These are phyloP conservation scores for Cercophora samala DNA, from an alignment of 495 filamentous ascomycete species.

Conservation along the genomic window DNA sequence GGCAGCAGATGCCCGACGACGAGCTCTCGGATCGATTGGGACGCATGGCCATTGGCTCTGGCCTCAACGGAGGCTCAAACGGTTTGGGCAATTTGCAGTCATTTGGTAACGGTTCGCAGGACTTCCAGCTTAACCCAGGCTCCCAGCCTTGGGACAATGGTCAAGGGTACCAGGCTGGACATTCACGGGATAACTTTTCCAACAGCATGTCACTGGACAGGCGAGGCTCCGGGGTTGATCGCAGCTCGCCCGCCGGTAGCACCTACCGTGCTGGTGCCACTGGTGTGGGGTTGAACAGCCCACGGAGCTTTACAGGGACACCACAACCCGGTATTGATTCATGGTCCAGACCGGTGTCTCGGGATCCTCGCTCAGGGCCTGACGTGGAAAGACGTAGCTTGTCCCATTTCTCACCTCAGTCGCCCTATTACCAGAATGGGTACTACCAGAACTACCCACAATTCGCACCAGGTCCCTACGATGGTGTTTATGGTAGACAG, in stretches of 20 bases:
- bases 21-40: conserved; percentile 17
- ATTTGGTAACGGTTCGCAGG: conserved; percentile 19
- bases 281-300: conserved; percentile 46
- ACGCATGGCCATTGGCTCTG: conserved; percentile 11
- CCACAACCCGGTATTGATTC: conserved; percentile 43
- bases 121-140: conserved; percentile 37
- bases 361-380: conserved; percentile 31
- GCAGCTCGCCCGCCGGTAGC: conserved; percentile 53
- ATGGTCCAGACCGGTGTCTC: conserved; percentile 39
- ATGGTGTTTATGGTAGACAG: conserved; percentile 37
- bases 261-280: conserved; percentile 41
- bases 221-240: conserved; percentile 25
- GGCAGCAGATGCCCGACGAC: conserved; percentile 15
- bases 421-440: conserved; percentile 22
- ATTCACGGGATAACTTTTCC: conserved; percentile 16
- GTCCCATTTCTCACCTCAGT: conserved; percentile 27
- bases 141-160: conserved; percentile 41
- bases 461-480: conserved; percentile 31
- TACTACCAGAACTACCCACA: conserved; percentile 25
- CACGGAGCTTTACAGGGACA: conserved; percentile 54
- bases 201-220: conserved; percentile 15
- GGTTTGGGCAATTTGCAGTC: conserved; percentile 10
- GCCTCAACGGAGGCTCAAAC: conserved; percentile 13
- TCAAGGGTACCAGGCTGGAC: conserved; percentile 14
- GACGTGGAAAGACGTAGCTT: conserved; percentile 34